phyloP scores from a whole-genome alignment of 257 asterid genomes.

The Agastache rugosa region DNA sequence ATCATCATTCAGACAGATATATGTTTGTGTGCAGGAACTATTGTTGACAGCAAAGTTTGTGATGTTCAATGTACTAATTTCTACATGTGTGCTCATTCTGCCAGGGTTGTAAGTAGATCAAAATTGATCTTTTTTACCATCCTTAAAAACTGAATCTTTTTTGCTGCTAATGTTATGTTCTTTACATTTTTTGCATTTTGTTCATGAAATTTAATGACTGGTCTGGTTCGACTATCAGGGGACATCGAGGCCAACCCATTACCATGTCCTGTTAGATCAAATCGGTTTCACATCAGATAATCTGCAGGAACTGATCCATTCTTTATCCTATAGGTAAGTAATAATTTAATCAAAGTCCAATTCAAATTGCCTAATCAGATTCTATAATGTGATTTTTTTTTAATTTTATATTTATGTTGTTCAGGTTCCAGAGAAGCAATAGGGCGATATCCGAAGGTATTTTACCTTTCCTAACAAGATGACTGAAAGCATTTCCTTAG shows the following conservation, averaged over 20 bases:
- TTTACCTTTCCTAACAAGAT: neutral
- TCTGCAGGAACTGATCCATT: conserved; percentile 54
- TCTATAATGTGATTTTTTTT: neutral
- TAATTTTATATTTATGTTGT: too few relatives aligned
- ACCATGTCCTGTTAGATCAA: conserved; percentile 55
- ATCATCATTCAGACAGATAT: neutral
- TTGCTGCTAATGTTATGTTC: neutral
- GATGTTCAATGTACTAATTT: conserved; percentile 39
- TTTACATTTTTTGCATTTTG: too few relatives aligned
- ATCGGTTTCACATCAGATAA: conserved; percentile 54
- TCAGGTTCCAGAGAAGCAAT: conserved; percentile 59
- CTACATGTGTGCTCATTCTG: conserved; percentile 46
- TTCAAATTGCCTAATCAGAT: neutral
- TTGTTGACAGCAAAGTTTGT: conserved; percentile 44
- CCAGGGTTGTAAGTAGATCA: conserved; percentile 39
- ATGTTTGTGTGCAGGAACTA: conserved; percentile 35
- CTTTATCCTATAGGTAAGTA: conserved; percentile 48
- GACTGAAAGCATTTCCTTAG: neutral
- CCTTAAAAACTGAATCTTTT: neutral
- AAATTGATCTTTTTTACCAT: neutral
- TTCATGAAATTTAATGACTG: conserved; percentile 7
- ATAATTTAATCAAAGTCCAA: conserved; percentile 10
- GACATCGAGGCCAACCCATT: conserved; percentile 56
- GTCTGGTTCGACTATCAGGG: conserved; percentile 43
- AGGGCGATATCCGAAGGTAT: conserved; percentile 58